A percentile compares a stretch with the other conserved stretches of the same genome.
Conservation (phyloP, 2,329 filamentous ascomycete genomes). For the Colletotrichum trifolii region DNA sequence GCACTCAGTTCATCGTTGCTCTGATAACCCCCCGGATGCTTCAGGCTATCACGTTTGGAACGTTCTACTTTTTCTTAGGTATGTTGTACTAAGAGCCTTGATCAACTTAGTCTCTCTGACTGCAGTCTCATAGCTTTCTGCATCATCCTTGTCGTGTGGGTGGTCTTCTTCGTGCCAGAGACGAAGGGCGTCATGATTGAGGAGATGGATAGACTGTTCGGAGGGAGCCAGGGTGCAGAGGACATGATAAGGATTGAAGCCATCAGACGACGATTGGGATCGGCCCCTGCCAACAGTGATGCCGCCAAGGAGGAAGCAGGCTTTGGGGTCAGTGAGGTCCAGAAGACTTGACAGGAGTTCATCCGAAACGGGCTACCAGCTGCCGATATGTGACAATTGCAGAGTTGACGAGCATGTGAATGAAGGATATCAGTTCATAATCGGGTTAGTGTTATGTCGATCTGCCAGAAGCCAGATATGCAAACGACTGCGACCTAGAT, state of each 20-base stretch:
- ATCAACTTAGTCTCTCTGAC: neutral
- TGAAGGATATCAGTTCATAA: too few relatives aligned
- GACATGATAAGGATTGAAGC: conserved; percentile 9
- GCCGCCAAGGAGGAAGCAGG: neutral
- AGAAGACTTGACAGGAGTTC: neutral
- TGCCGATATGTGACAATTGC: too few relatives aligned
- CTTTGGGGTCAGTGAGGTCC: conserved; percentile 6
- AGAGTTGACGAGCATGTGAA: too few relatives aligned
- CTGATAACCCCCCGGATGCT: conserved; percentile 66
- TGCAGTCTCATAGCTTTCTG: conserved; percentile 50
- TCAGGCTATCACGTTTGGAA: conserved; percentile 60
- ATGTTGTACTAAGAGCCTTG: neutral
- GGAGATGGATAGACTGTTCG: conserved; percentile 61
- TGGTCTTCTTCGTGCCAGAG: conserved; percentile 67
- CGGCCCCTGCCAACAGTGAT: neutral
- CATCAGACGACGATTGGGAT: neutral
- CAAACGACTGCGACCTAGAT: too few relatives aligned
- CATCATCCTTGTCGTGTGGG: conserved; percentile 58
- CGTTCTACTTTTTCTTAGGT: conserved; percentile 70
- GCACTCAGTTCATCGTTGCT: conserved; percentile 49
- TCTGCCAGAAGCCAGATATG: too few relatives aligned
- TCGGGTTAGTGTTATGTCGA: too few relatives aligned
- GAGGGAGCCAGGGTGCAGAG: conserved; percentile 42
- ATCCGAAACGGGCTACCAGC: too few relatives aligned
- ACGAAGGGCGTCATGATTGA: conserved; percentile 66